Evolutionary conservation across 768 basidiomycete species (phyloP).

Genomic region (Lactarius sanguifluus): DNA sequence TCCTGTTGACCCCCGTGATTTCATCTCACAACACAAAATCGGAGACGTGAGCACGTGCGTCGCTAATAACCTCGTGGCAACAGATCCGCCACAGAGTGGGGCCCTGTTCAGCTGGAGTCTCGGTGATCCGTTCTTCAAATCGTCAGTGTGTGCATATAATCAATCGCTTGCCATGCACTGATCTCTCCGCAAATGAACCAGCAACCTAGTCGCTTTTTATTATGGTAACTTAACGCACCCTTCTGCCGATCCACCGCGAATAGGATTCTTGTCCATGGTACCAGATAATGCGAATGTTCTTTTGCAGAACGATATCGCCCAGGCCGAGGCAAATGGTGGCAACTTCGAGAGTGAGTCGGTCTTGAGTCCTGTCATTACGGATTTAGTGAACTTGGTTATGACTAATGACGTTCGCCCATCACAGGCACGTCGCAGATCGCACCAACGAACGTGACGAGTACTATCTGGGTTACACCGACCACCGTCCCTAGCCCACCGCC

Average conservation of each 20-base stretch:
- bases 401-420: background rate
- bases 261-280: slow-evolving; percentile 72
- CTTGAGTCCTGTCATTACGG: slow-evolving; percentile 3
- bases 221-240: slow-evolving; percentile 72
- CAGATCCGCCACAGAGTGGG: slow-evolving; percentile 23
- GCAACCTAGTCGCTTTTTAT: slow-evolving; percentile 66
- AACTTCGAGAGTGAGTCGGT: slow-evolving; percentile 36
- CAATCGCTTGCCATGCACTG: background rate
- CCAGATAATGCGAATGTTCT: slow-evolving; percentile 49
- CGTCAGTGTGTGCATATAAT: slow-evolving; percentile 44
- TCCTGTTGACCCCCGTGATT: slow-evolving; percentile 79
- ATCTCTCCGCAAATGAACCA: slow-evolving; percentile 31
- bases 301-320: slow-evolving; percentile 38
- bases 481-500: background rate
- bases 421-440: slow-evolving; percentile 24
- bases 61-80: slow-evolving; percentile 20
- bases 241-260: slow-evolving; percentile 62
- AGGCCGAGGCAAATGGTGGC: slow-evolving; percentile 31
- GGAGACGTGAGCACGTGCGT: slow-evolving; percentile 24
- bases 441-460: background rate
- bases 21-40: slow-evolving; percentile 45
- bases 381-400: background rate
- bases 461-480: background rate
- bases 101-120: slow-evolving; percentile 66
- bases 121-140: slow-evolving; percentile 73